phyloP scores from a whole-genome alignment of 495 filamentous ascomycete genomes.

The Penicillium parvum region DNA sequence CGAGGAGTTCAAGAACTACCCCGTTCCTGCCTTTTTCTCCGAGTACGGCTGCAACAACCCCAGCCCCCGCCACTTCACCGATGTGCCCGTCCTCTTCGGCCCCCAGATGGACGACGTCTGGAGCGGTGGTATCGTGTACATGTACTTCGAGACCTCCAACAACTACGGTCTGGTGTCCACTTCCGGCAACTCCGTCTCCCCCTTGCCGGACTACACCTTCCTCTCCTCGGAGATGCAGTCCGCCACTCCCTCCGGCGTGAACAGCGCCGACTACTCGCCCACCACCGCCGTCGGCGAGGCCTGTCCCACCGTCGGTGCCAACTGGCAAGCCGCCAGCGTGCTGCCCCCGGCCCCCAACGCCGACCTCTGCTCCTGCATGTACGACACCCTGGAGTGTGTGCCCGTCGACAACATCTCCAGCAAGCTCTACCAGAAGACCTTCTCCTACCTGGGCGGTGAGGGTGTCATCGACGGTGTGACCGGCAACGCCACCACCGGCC shows the following conservation, averaged over 20 bases:
- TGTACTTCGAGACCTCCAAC: conserved; percentile 93
- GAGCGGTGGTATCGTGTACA: conserved; percentile 96
- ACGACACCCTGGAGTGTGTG: conserved; percentile 63
- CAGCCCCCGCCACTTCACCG: conserved; percentile 73
- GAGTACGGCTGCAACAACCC: conserved; percentile 94
- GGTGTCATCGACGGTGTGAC: conserved; percentile 66
- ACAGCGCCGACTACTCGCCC: conserved; percentile 58
- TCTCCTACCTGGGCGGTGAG: conserved; percentile 66
- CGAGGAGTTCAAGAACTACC: conserved; percentile 79
- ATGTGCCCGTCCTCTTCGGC: conserved; percentile 78
- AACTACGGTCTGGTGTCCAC: conserved; percentile 81
- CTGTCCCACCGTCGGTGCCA: conserved; percentile 63
- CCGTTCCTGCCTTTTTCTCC: conserved; percentile 93
- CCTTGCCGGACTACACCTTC: conserved; percentile 67
- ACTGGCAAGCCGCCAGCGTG: conserved; percentile 65
- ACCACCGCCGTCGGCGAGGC: conserved; percentile 64
- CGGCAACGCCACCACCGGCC: conserved; percentile 61
- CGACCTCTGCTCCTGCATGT: conserved; percentile 83
- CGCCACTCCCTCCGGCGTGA: conserved; percentile 60
- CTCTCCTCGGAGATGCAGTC: conserved; percentile 68
- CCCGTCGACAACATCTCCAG: conserved; percentile 50
- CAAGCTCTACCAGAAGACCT: conserved; percentile 59
- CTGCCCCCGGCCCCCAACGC: conserved; percentile 85
- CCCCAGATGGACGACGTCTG: conserved; percentile 77
- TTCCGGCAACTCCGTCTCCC: conserved; percentile 49